Evolutionary conservation across 2,329 filamentous ascomycete genomes (phyloP).

Genomic region (Geosmithia flava): DNA sequence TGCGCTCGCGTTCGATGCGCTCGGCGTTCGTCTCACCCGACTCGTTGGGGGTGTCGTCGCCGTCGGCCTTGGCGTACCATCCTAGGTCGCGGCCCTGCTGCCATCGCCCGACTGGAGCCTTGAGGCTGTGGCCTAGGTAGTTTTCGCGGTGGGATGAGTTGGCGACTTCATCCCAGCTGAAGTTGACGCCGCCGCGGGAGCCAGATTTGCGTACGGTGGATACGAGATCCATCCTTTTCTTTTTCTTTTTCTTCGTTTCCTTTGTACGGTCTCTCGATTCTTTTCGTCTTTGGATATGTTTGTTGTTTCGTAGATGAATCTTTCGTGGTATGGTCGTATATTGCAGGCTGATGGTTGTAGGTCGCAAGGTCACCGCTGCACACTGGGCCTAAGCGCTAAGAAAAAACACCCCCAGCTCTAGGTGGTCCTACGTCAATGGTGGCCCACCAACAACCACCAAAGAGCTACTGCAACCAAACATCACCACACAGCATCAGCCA

Average conservation of each 20-base stretch:
- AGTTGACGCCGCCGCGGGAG: slow-evolving; percentile 86
- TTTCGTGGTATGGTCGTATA: too few relatives aligned
- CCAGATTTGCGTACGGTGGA: slow-evolving; percentile 83
- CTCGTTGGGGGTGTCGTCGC: slow-evolving; percentile 27
- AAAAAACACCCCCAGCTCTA: too few relatives aligned
- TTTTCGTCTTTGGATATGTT: too few relatives aligned
- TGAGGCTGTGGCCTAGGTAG: slow-evolving; percentile 79
- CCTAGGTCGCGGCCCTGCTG: slow-evolving; percentile 60
- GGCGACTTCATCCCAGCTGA: slow-evolving; percentile 93
- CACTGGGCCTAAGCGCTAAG: too few relatives aligned
- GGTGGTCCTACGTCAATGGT: slow-evolving; percentile 6
- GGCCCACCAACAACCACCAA: background rate
- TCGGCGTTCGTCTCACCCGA: slow-evolving; percentile 47
- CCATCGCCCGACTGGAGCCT: slow-evolving; percentile 88
- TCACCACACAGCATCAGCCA: background rate
- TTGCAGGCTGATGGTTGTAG: background rate
- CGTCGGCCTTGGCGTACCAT: slow-evolving; percentile 50
- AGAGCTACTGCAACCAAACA: background rate
- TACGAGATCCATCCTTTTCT: slow-evolving; percentile 68
- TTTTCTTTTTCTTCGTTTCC: background rate
- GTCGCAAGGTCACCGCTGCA: slow-evolving; percentile 3
- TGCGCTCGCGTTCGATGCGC: slow-evolving; percentile 46
- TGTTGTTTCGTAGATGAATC: background rate
- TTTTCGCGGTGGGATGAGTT: slow-evolving; percentile 79
- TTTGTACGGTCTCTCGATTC: too few relatives aligned